Base-by-base conservation (phyloP, 208 protist species). In the Trypanosoma boissoni region DNA sequence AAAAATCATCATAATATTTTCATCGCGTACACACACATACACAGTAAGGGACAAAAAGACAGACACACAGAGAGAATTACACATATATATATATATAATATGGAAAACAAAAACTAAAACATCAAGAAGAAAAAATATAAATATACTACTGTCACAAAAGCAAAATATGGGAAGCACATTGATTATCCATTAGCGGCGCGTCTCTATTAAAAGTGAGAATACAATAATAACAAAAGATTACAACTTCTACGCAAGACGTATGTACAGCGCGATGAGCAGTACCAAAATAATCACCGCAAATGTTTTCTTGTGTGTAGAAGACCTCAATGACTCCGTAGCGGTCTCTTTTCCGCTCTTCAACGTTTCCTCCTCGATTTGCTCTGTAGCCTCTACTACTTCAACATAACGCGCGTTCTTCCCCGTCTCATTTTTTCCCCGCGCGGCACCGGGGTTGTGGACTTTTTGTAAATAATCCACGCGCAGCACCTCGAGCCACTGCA, bases 401-500 rank as follows among this genome's bases (percentile, higher is more conserved):
- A n/a, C n/a, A n/a, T n/a, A n/a, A n/a, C n/a, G n/a, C n/a, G n/a
- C n/a, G n/a, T n/a, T n/a, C n/a, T n/a, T n/a, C n/a, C n/a, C n/a
- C n/a, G n/a, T 26, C 24, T 54, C 26, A 26, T 24, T 26, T 7
- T 16, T 32, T 8, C 8, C 23, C 16, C 24, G 8, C 48, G 6
- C 31, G 6, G 16, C 26, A 6, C 5, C 48, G 26, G 23, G 48
- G 6, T 32, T 18, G 12, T 21, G 21, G 14, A 18, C 16, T n/a
- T n/a, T 21, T 6, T 53, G 16, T 28, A 34, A 1, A 1, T 27
- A 5, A 5, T 39, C 28, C 16, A 41, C 32, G n/a, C 54, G 57
- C 8, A 39, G 51, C 27, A 46, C 26, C 18, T 60, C 45, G 3
- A 73, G 34, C 81, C 83, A 91, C n/a, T 66, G n/a, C 28, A 83